A percentile compares a stretch with the other conserved stretches of the same genome.
Conservation (phyloP, 148 eudicot species). For the Polygonum maritimum region DNA sequence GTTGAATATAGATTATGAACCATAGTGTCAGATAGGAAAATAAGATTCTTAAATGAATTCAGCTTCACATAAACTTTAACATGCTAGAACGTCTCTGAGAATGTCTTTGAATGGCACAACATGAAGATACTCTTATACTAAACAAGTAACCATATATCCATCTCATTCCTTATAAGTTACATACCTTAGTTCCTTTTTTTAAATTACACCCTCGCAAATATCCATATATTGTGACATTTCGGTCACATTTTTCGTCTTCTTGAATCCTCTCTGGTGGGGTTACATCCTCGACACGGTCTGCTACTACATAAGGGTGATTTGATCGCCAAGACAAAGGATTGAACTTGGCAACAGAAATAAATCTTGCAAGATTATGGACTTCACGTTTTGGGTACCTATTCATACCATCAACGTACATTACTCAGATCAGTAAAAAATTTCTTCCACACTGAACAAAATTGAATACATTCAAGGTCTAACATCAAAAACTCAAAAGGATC, state of each 20-base stretch:
- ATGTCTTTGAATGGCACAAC: neutral
- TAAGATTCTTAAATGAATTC: neutral
- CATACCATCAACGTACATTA: neutral
- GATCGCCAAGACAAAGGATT: constrained; percentile 75
- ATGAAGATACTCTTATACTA: neutral
- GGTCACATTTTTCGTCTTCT: constrained; percentile 62
- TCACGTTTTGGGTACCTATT: constrained; percentile 82
- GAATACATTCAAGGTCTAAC: neutral
- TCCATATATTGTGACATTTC: constrained; percentile 81
- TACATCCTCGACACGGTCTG: constrained; percentile 93
- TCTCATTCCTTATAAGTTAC: neutral
- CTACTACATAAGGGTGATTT: constrained; percentile 79
- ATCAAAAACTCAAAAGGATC: neutral
- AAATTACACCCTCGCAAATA: constrained; percentile 92
- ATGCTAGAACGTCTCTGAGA: neutral
- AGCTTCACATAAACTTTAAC: neutral
- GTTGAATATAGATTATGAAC: neutral
- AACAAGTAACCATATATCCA: neutral
- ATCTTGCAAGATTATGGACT: constrained; percentile 85
- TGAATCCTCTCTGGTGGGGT: constrained; percentile 76
- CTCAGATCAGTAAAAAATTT: neutral
- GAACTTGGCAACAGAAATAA: constrained; percentile 89
- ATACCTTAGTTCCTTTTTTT: constrained; percentile 85
- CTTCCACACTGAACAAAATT: neutral
- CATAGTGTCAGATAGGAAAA: neutral